phyloP scores from a whole-genome alignment of 2,329 filamentous ascomycete genomes.

The Ustulina deusta region DNA sequence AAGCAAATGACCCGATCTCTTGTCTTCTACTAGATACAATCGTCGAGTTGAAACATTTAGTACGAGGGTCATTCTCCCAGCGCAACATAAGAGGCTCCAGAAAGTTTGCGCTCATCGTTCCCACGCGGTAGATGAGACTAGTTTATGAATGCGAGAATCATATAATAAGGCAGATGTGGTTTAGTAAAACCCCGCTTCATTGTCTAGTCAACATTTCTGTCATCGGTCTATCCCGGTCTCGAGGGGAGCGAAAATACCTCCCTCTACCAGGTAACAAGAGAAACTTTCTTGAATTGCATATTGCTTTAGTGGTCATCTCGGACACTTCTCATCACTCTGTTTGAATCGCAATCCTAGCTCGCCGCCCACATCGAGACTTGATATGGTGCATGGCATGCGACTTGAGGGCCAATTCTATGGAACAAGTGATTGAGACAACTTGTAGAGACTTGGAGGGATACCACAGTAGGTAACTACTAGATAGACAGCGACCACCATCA shows the following conservation, averaged over 20 bases:
- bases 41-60: no score
- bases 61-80: no score
- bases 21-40: not conserved
- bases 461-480: not conserved
- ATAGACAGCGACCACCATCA: not conserved
- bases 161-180: not conserved
- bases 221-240: not conserved
- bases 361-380: not conserved
- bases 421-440: not conserved
- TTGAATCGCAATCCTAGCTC: not conserved
- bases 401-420: not conserved
- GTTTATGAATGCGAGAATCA: not conserved
- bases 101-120: no score
- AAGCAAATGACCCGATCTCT: not conserved
- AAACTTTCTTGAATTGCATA: not conserved
- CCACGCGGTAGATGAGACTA: not conserved
- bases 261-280: no score
- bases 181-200: not conserved
- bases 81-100: no score
- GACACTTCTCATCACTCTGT: not conserved
- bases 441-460: not conserved
- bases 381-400: not conserved
- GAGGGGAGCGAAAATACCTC: not conserved
- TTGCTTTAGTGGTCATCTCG: no score
- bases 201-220: not conserved